These are phyloP conservation scores for Sphaerulina musiva DNA, from an alignment of 2,329 filamentous ascomycete species.

Conservation along the genomic window DNA sequence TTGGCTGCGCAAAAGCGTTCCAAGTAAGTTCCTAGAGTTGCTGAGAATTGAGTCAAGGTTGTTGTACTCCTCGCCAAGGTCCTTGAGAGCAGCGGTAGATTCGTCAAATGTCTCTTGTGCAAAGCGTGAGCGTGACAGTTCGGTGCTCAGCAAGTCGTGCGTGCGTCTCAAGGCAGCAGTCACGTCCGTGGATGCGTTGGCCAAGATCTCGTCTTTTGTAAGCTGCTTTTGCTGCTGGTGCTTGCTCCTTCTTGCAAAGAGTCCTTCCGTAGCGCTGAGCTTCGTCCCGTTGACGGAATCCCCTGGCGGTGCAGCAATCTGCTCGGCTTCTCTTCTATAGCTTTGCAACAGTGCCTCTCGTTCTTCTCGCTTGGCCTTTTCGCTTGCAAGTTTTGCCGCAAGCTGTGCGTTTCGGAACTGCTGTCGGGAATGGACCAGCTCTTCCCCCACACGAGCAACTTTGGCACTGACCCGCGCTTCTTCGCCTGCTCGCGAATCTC, in stretches of 20 bases:
- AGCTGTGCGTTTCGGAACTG: constrained; percentile 79
- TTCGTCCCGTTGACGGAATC: constrained; percentile 22
- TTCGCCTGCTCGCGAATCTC: constrained; percentile 32
- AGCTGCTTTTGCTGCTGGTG: constrained; percentile 43
- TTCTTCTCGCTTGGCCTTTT: constrained; percentile 67
- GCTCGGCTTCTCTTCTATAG: constrained; percentile 21
- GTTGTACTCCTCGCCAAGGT: constrained; percentile 74
- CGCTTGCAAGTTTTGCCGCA: constrained; percentile 66
- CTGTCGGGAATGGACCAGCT: constrained; percentile 60
- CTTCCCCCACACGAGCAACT: constrained; percentile 59
- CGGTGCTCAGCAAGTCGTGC: constrained; percentile 76
- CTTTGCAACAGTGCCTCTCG: constrained; percentile 45
- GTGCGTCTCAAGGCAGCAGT: constrained; percentile 77
- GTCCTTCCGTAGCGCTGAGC: constrained; percentile 31
- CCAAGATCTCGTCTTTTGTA: constrained; percentile 64
- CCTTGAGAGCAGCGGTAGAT: constrained; percentile 72
- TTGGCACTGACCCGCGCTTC: constrained; percentile 57
- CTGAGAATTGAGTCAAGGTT: constrained; percentile 70
- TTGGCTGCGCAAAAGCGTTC: constrained; percentile 73
- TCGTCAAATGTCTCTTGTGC: constrained; percentile 82
- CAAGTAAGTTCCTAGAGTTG: constrained; percentile 67
- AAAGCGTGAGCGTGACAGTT: constrained; percentile 80
- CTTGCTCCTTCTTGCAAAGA: constrained; percentile 33
- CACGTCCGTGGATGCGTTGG: constrained; percentile 73
- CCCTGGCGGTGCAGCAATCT: constrained; percentile 37